Conservation (phyloP, 495 filamentous ascomycete species). For the Neurospora cerealis region DNA sequence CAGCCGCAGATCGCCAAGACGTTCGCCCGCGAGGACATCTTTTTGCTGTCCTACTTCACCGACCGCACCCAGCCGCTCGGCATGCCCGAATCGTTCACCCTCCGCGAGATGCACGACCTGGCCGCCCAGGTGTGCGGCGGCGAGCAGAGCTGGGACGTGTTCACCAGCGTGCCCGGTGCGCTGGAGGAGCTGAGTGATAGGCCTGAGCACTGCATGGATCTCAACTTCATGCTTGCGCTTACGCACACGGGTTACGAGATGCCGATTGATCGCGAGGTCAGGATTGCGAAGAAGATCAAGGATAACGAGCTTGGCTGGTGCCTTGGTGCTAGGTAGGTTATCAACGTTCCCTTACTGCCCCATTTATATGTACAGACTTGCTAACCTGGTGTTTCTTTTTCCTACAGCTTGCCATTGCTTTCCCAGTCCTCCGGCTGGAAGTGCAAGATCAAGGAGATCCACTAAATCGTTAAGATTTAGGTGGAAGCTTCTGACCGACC, state of each 20-base stretch:
- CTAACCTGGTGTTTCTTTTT: no score
- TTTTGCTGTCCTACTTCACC: conserved; percentile 95
- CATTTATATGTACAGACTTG: no score
- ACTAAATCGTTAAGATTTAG: conserved; percentile 12
- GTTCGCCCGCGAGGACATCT: conserved; percentile 84
- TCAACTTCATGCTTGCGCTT: conserved; percentile 89
- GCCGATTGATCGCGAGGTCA: conserved; percentile 89
- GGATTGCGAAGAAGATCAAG: conserved; percentile 97
- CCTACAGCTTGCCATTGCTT: conserved; percentile 34
- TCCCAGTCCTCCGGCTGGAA: conserved; percentile 37
- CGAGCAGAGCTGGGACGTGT: conserved; percentile 64
- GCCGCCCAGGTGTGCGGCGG: conserved; percentile 78
- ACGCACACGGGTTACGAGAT: conserved; percentile 97
- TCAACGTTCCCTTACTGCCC: no score
- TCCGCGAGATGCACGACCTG: conserved; percentile 77
- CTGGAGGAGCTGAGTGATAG: conserved; percentile 63
- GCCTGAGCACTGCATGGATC: conserved; percentile 85
- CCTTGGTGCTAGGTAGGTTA: conserved; percentile 67
- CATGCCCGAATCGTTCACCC: conserved; percentile 90
- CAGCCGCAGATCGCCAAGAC: conserved; percentile 90
- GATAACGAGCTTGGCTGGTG: conserved; percentile 97
- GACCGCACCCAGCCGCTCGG: conserved; percentile 85
- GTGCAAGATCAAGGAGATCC: conserved; percentile 37
- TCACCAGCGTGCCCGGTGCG: conserved; percentile 62
- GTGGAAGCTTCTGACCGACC: not conserved